Evolutionary conservation across 2,329 filamentous ascomycete genomes (phyloP).

Genomic region (Aspergillus novofumigatus): DNA sequence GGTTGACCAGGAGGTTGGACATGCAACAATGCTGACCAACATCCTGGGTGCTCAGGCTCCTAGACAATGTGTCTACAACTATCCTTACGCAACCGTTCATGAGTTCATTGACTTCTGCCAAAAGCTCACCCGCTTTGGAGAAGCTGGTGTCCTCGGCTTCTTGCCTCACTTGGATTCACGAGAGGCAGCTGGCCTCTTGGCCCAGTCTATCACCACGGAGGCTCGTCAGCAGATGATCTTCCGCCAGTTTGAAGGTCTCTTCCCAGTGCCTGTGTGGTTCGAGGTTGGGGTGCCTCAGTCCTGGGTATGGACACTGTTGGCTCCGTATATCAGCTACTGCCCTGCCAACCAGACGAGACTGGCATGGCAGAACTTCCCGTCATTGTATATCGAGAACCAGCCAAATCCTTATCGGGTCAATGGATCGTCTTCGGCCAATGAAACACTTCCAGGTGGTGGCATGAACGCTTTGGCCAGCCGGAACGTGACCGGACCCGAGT

Average conservation of each 20-base stretch:
- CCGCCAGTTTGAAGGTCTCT: constrained; percentile 74
- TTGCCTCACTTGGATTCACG: constrained; percentile 72
- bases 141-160: constrained; percentile 77
- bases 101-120: constrained; percentile 82
- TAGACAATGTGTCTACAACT: constrained; percentile 74
- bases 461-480: constrained; percentile 32
- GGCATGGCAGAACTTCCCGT: constrained; percentile 80
- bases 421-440: constrained; percentile 58
- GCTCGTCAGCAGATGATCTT: constrained; percentile 81
- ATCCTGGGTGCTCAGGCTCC: constrained; percentile 70
- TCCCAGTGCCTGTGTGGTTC: constrained; percentile 81
- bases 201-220: constrained; percentile 73
- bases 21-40: constrained; percentile 72
- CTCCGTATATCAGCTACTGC: constrained; percentile 75
- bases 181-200: constrained; percentile 66
- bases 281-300: constrained; percentile 74
- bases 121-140: constrained; percentile 77
- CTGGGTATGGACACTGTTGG: constrained; percentile 78
- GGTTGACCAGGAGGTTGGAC: constrained; percentile 71
- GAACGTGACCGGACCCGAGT: constrained; percentile 42
- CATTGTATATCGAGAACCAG: constrained; percentile 67
- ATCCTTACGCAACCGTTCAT: constrained; percentile 68
- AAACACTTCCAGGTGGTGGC: constrained; percentile 48
- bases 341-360: constrained; percentile 69
- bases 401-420: constrained; percentile 68